Evolutionary conservation across 1,284 basidiomycete species (phyloP).

Genomic region (Leccinum huronense): DNA sequence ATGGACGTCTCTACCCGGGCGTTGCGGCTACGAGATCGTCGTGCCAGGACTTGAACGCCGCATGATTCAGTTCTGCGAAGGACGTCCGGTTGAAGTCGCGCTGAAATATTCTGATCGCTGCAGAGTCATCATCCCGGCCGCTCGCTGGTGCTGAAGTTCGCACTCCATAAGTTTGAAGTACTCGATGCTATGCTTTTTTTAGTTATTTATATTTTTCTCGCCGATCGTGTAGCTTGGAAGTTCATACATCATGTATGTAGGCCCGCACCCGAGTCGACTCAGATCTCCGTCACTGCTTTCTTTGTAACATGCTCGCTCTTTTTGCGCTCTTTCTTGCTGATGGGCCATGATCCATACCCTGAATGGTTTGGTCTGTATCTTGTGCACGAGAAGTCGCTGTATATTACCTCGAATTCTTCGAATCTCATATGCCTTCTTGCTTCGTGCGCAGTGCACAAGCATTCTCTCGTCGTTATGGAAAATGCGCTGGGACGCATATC

Average conservation of each 20-base stretch:
- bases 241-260: too few species aligned
- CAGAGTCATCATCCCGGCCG: too few species aligned
- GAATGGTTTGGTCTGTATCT: too few species aligned
- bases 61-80: background rate
- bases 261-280: too few species aligned
- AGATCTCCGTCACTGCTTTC: too few species aligned
- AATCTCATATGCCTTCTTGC: too few species aligned
- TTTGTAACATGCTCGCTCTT: too few species aligned
- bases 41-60: constrained; percentile 1
- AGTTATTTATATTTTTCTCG: background rate
- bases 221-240: background rate
- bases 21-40: background rate
- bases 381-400: too few species aligned
- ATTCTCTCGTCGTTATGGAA: background rate
- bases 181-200: background rate
- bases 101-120: constrained; percentile 7
- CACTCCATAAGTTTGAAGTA: background rate
- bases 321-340: too few species aligned
- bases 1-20: too few species aligned
- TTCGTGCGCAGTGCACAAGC: background rate
- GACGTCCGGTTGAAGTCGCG: background rate
- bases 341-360: too few species aligned
- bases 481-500: background rate
- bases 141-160: background rate
- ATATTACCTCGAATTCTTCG: too few species aligned